These are phyloP conservation scores for Verticillium klebahnii DNA, from an alignment of 2,329 filamentous ascomycete species.

Conservation along the genomic window DNA sequence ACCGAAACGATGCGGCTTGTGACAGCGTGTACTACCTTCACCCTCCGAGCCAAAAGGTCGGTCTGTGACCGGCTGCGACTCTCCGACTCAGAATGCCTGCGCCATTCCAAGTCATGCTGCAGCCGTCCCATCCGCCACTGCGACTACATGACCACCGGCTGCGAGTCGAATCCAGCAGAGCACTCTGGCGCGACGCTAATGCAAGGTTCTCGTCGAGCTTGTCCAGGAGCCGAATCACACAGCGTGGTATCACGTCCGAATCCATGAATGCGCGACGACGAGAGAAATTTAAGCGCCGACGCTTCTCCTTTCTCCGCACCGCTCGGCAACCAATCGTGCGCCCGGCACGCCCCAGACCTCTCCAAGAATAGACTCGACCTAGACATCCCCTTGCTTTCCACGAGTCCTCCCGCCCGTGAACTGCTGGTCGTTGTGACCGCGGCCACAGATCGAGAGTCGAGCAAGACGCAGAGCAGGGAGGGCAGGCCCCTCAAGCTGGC, in stretches of 20 bases:
- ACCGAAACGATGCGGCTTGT: background rate
- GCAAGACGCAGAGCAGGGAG: background rate
- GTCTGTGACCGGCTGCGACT: too few relatives aligned
- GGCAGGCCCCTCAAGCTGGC: background rate
- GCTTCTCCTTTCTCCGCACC: constrained; percentile 11
- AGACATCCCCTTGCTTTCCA: background rate
- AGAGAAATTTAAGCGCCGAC: constrained; percentile 16
- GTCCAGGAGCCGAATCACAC: constrained; percentile 6
- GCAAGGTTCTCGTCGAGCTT: constrained; percentile 2
- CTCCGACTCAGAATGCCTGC: background rate
- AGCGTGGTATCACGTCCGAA: background rate
- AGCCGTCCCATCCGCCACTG: background rate
- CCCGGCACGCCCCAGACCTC: constrained; percentile 5
- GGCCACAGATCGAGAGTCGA: background rate
- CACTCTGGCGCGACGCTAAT: constrained; percentile 9
- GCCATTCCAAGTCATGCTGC: background rate
- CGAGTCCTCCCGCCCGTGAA: background rate
- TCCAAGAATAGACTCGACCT: constrained; percentile 17
- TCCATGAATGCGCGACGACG: background rate
- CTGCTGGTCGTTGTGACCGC: background rate
- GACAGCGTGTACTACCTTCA: background rate
- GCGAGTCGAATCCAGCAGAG: background rate
- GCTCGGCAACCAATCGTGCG: constrained; percentile 11
- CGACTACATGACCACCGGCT: background rate
- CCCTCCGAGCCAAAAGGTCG: too few relatives aligned